Evolutionary conservation across 2,329 filamentous ascomycete genomes (phyloP).

Genomic region (Fusarium abutilonis): DNA sequence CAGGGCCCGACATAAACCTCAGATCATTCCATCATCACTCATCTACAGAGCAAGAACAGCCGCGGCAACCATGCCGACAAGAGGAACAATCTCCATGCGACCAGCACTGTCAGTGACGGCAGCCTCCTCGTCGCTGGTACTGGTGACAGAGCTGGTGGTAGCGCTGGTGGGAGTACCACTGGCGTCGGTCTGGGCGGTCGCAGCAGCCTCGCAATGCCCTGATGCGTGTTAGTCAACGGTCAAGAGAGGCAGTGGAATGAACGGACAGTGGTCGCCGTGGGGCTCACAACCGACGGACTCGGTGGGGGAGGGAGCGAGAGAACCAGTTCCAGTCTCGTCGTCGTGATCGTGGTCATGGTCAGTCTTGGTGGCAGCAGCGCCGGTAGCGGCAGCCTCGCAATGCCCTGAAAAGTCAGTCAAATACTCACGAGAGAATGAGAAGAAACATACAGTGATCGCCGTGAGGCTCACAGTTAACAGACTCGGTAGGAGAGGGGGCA

Average conservation of each 20-base stretch:
- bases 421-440: accelerated
- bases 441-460: conserved; percentile 39
- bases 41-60: conserved; percentile 39
- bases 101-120: conserved; percentile 31
- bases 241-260: too few species aligned
- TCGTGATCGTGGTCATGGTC: conserved; percentile 31
- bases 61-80: conserved; percentile 38
- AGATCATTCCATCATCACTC: conserved; percentile 1
- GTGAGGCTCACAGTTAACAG: conserved; percentile 38
- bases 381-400: conserved; percentile 39
- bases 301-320: conserved; percentile 32
- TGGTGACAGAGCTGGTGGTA: too few species aligned
- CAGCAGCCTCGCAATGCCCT: conserved; percentile 43
- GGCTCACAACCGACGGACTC: conserved; percentile 40
- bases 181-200: conserved; percentile 8
- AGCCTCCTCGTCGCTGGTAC: conserved; percentile 4
- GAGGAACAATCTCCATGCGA: conserved; percentile 31
- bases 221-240: background rate
- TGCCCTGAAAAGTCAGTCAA: conserved; percentile 28
- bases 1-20: conserved; percentile 20
- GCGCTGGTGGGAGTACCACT: conserved; percentile 9
- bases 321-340: conserved; percentile 1
- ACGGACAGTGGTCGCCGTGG: conserved; percentile 43
- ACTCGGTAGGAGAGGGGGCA: conserved; percentile 38
- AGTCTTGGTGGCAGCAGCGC: conserved; percentile 22